These are phyloP conservation scores for Trichoderma semiorbis DNA, from an alignment of 2,329 filamentous ascomycete species.

Conservation along the genomic window DNA sequence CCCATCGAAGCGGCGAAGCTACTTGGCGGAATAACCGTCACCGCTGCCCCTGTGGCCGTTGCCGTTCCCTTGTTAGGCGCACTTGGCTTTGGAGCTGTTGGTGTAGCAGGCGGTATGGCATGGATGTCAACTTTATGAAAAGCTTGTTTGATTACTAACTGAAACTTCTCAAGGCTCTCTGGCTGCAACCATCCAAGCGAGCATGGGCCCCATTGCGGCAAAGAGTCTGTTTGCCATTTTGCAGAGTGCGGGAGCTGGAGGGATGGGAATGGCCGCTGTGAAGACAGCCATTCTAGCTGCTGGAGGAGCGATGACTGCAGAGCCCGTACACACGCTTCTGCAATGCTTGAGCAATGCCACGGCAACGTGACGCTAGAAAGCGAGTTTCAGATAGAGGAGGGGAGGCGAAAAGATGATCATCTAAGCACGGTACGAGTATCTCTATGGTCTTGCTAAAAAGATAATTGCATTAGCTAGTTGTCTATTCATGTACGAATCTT, in stretches of 20 bases:
- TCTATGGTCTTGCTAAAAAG: background rate
- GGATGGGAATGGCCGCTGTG: constrained; percentile 25
- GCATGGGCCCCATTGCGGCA: constrained; percentile 26
- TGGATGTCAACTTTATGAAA: background rate
- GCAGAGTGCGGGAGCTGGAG: constrained; percentile 31
- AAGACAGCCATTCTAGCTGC: background rate
- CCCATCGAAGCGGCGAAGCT: background rate
- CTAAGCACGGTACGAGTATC: background rate
- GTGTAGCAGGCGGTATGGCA: background rate
- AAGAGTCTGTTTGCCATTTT: constrained; percentile 27
- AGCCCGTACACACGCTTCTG: background rate
- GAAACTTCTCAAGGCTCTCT: background rate
- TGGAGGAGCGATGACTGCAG: background rate
- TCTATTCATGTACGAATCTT: background rate
- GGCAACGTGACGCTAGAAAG: background rate
- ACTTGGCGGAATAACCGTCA: background rate
- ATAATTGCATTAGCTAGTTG: constrained; percentile 3
- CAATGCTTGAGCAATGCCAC: background rate
- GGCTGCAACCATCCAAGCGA: background rate
- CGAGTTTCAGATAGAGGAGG: background rate
- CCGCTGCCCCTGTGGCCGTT: background rate
- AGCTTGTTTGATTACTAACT: background rate
- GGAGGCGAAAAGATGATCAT: background rate
- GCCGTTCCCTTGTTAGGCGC: background rate
- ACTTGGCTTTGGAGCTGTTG: background rate